Evolutionary conservation across 1,284 basidiomycete genomes (phyloP), one percentile per base, ranked within the genome.

Genomic region (Grifola frondosa): DNA sequence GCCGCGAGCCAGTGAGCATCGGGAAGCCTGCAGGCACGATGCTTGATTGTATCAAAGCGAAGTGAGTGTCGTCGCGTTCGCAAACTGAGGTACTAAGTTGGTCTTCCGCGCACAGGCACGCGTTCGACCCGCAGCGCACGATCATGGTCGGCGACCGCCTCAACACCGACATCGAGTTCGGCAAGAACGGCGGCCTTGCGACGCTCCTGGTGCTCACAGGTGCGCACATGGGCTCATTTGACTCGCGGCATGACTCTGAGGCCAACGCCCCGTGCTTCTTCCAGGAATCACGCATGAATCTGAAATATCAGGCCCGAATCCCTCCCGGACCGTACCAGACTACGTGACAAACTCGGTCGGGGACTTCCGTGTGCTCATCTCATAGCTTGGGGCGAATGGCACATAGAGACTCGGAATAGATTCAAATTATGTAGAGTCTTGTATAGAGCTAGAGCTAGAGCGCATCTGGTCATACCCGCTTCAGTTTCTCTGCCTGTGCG

Each of bases 91-190:
- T 17, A 26, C 25, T 2, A 15, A 22, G 19, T 9, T 23, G 15
- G 30, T 29, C n/a, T 33, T 33, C n/a, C 15, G 20, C 35, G 29
- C 13, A 15, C 56, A 93, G 91, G 66, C 84, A 95, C 56, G 63
- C 88, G 34, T 94, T 91, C 61, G 88, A 98, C 64, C 88, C 88
- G 26, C 68, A 75, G 43, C 75, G 84, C 36, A 94, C 95, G 1
- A 80, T 99, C 59, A 97, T 99, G 89, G 78, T 98, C 30, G 96
- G 96, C 29, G 96, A 99, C 67, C 81, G 97, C 46, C 74, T 99
- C 48, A 86, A 91, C 58, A 99, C 97, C 2, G 97, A 99, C 66
- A 93, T 97, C 57, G 68, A 88, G 35, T 99, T 99, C 58, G 96
- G 92, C 33, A 78, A 91, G 63, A 78, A 79, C 33, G 92, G 92